These are phyloP conservation scores for Thecaphora thlaspeos DNA, from an alignment of 1,284 basidiomycete species.

Conservation along the genomic window DNA sequence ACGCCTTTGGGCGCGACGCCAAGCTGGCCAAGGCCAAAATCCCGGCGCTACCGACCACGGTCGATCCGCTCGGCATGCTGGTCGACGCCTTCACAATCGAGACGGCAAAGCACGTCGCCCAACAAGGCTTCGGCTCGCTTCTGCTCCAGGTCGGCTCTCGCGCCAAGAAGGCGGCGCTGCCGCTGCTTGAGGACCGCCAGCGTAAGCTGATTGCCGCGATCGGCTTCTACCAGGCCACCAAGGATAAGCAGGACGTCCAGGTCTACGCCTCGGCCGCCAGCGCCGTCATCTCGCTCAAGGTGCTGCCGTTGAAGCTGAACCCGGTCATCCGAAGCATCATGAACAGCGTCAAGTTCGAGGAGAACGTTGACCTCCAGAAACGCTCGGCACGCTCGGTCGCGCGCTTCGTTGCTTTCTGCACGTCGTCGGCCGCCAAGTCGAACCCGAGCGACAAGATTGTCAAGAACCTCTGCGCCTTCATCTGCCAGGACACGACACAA, in stretches of 20 bases:
- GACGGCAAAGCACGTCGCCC: conserved; percentile 73
- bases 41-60: conserved; percentile 73
- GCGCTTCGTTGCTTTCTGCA: conserved; percentile 82
- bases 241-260: conserved; percentile 81
- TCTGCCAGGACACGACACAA: conserved; percentile 79
- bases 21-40: conserved; percentile 78
- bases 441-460: conserved; percentile 87
- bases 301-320: conserved; percentile 71
- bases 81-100: conserved; percentile 75
- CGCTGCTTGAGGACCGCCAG: conserved; percentile 75
- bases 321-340: conserved; percentile 95
- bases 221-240: conserved; percentile 78
- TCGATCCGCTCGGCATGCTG: conserved; percentile 68
- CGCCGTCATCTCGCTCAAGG: conserved; percentile 68
- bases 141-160: conserved; percentile 61
- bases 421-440: conserved; percentile 63
- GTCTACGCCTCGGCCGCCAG: conserved; percentile 85
- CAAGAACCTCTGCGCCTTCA: conserved; percentile 93
- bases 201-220: conserved; percentile 72
- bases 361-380: conserved; percentile 83
- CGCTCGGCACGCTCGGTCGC: conserved; percentile 85
- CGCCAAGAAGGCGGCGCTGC: conserved; percentile 71
- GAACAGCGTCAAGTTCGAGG: conserved; percentile 87
- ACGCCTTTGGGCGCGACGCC: conserved; percentile 78
- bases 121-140: conserved; percentile 71